Percentiles rank a stretch among this genome's conserved stretches.
These are phyloP conservation scores for Acer negundo DNA, from an alignment of 345 rosid species.

Conservation along the genomic window DNA sequence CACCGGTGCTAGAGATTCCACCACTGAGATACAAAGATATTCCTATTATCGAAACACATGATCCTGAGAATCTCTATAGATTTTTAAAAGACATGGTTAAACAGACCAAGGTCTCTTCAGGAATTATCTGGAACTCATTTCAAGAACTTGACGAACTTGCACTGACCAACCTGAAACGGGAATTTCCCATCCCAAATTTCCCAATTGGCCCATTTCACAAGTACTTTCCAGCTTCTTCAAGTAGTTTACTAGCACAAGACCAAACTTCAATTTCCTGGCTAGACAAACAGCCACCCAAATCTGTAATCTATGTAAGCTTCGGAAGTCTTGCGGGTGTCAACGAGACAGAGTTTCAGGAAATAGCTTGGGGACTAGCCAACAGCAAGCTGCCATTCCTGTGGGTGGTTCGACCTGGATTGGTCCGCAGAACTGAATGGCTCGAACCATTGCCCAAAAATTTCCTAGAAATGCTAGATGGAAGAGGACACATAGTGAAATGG, in stretches of 20 bases:
- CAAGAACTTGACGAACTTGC: slow-evolving; percentile 47
- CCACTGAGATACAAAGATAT: slow-evolving; percentile 51
- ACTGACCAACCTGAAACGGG: slow-evolving; percentile 25
- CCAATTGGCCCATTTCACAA: slow-evolving; percentile 56
- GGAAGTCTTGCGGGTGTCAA: slow-evolving; percentile 53
- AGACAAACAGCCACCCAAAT: slow-evolving; percentile 39
- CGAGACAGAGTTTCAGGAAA: slow-evolving; percentile 42
- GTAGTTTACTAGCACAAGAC: slow-evolving; percentile 39
- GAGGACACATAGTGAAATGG: slow-evolving; percentile 65
- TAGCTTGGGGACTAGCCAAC: slow-evolving; percentile 59
- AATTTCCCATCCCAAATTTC: slow-evolving; percentile 39
- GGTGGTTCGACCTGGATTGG: slow-evolving; percentile 57
- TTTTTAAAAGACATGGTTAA: slow-evolving; percentile 21
- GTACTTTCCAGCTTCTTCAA: slow-evolving; percentile 26
- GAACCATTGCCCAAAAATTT: slow-evolving; percentile 47
- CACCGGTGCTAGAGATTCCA: slow-evolving; percentile 41
- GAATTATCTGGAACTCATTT: slow-evolving; percentile 55
- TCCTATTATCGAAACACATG: slow-evolving; percentile 21
- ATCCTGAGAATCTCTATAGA: slow-evolving; percentile 20
- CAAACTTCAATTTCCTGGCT: slow-evolving; percentile 51
- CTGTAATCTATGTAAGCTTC: slow-evolving; percentile 63
- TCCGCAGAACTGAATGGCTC: slow-evolving; percentile 35
- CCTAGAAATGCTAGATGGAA: slow-evolving; percentile 36
- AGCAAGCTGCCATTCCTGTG: slow-evolving; percentile 59
- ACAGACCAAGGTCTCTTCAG: slow-evolving; percentile 41